Percentiles rank a stretch among this genome's conserved stretches.
These are phyloP conservation scores for Aspergillus jensenii DNA, from an alignment of 2,329 filamentous ascomycete genomes.

Conservation along the genomic window DNA sequence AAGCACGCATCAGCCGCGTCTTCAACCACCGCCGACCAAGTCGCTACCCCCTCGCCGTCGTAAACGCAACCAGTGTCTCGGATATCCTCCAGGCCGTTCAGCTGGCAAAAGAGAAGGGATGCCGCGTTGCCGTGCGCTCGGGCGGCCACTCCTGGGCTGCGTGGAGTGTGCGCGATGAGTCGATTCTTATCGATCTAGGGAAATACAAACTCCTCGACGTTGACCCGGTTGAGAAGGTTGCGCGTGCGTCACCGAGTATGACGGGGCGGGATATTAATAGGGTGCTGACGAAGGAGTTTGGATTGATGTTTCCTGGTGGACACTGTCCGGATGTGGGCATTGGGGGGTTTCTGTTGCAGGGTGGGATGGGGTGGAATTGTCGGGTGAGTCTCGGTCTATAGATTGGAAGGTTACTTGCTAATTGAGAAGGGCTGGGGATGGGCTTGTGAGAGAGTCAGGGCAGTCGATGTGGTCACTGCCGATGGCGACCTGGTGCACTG, in stretches of 20 bases:
- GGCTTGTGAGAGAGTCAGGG: conserved; percentile 50
- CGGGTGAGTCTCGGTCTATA: conserved; percentile 34
- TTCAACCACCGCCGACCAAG: conserved; percentile 47
- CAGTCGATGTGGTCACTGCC: conserved; percentile 51
- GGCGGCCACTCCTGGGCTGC: conserved; percentile 52
- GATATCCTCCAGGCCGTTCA: conserved; percentile 41
- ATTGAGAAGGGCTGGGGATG: conserved; percentile 53
- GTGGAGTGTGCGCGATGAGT: conserved; percentile 51
- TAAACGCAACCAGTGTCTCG: conserved; percentile 36
- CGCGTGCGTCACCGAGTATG: conserved; percentile 48
- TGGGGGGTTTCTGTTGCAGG: conserved; percentile 53
- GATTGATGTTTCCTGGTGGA: conserved; percentile 53
- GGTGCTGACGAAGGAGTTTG: conserved; percentile 22
- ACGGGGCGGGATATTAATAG: conserved; percentile 41
- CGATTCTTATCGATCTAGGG: conserved; percentile 46
- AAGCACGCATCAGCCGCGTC: conserved; percentile 41
- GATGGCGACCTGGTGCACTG: conserved; percentile 33
- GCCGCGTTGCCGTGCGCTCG: conserved; percentile 48
- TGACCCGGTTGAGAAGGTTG: conserved; percentile 40
- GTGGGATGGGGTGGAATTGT: conserved; percentile 55
- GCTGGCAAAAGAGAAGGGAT: conserved; percentile 36
- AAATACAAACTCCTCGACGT: conserved; percentile 42
- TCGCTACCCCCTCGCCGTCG: conserved; percentile 44
- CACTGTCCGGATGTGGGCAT: conserved; percentile 59
- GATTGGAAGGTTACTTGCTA: neutral